Conservation (phyloP, 106 monocot species). For the Iris macrosiphon region DNA sequence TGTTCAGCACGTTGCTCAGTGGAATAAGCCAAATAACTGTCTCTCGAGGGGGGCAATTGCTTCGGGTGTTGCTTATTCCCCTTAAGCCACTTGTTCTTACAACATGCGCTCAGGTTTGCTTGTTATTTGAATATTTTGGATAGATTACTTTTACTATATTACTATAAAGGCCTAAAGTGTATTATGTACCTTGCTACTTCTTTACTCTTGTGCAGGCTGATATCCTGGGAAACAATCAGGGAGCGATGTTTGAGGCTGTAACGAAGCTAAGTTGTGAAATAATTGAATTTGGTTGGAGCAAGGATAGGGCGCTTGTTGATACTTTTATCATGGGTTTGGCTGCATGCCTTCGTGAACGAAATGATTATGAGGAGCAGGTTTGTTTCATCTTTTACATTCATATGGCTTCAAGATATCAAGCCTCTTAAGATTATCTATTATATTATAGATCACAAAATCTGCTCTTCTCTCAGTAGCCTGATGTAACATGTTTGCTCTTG, state of each 20-base stretch:
- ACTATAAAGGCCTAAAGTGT: too few species aligned
- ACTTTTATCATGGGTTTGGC: constrained; percentile 98
- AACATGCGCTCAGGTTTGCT: constrained; percentile 75
- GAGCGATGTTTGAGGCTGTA: constrained; percentile 75
- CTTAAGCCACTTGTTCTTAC: constrained; percentile 87
- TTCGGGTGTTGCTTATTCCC: constrained; percentile 80
- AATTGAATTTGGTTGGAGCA: constrained; percentile 98
- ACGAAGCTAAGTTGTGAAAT: constrained; percentile 90
- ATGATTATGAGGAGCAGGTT: constrained; percentile 91
- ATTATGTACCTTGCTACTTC: neutral
- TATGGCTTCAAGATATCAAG: neutral
- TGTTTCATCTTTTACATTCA: constrained; percentile 9
- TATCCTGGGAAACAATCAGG: constrained; percentile 63
- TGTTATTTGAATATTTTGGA: too few species aligned
- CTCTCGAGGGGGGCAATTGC: constrained; percentile 83
- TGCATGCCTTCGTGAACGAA: constrained; percentile 83
- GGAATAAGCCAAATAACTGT: constrained; percentile 86
- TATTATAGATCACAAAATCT: too few species aligned
- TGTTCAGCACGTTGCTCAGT: constrained; percentile 64
- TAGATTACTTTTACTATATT: too few species aligned
- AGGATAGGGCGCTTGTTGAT: constrained; percentile 91
- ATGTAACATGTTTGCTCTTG: constrained; percentile 1
- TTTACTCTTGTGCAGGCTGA: constrained; percentile 54
- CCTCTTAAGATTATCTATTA: neutral
- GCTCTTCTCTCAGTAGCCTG: neutral